These are phyloP conservation scores for Austroboletus festivus DNA, from an alignment of 768 basidiomycete species.

Conservation along the genomic window DNA sequence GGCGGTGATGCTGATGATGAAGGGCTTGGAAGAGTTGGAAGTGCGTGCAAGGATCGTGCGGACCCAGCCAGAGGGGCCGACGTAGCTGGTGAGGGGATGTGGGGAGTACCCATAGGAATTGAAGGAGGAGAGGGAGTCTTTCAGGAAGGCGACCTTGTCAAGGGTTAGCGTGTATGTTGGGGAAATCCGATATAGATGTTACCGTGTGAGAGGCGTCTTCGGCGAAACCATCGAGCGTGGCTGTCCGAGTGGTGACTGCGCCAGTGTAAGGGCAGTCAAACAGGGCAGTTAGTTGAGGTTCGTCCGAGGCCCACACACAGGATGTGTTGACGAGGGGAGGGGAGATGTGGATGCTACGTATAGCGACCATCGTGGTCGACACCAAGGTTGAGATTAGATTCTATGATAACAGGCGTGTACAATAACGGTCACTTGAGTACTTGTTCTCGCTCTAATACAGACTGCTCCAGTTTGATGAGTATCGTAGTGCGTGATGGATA, in stretches of 20 bases:
- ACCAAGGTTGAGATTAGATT: not conserved
- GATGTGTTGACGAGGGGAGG: constrained; percentile 77
- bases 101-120: constrained; percentile 91
- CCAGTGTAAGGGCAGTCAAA: constrained; percentile 68
- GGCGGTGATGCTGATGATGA: constrained; percentile 79
- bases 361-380: constrained; percentile 58
- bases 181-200: too few relatives aligned
- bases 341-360: constrained; percentile 53
- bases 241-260: constrained; percentile 77
- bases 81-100: constrained; percentile 61
- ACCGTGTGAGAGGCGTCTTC: constrained; percentile 66
- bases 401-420: constrained; percentile 1
- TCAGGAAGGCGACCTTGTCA: constrained; percentile 58
- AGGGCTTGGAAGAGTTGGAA: constrained; percentile 47
- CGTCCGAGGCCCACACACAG: constrained; percentile 77
- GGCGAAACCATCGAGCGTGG: constrained; percentile 47
- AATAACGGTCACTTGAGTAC: constrained; percentile 60
- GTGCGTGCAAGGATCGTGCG: constrained; percentile 38
- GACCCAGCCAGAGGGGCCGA: constrained; percentile 50
- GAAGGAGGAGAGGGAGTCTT: constrained; percentile 52
- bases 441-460: constrained; percentile 91
- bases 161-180: constrained; percentile 4
- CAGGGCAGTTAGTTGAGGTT: constrained; percentile 58
- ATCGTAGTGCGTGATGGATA: constrained; percentile 89
- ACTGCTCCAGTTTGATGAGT: constrained; percentile 92